A percentile compares a stretch with the other conserved stretches of the same genome.
These are phyloP conservation scores for Allantophomopsis cytisporea DNA, from an alignment of 2,329 filamentous ascomycete species.

Conservation along the genomic window DNA sequence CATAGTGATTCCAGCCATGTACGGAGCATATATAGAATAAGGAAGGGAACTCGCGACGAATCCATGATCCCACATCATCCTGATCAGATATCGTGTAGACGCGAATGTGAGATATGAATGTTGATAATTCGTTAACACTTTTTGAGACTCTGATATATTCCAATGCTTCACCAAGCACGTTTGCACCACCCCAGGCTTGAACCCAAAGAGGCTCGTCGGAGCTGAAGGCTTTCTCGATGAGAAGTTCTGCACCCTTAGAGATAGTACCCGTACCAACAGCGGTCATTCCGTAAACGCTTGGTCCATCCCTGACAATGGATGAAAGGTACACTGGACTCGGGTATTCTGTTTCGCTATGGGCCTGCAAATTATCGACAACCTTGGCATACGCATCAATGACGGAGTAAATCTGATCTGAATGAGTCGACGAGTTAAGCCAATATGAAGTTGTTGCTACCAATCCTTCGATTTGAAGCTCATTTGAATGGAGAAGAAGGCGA, in stretches of 20 bases:
- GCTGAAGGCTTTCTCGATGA: slow-evolving; percentile 25
- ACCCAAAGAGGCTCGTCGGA: slow-evolving; percentile 33
- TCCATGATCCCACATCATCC: too few relatives aligned
- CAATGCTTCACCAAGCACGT: slow-evolving; percentile 34
- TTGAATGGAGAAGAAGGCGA: too few relatives aligned
- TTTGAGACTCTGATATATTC: slow-evolving; percentile 19
- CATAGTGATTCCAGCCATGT: slow-evolving; percentile 42
- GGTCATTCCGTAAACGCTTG: slow-evolving; percentile 1
- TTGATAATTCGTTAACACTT: slow-evolving; percentile 21
- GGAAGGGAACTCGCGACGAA: too few relatives aligned
- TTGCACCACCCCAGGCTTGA: slow-evolving; percentile 37
- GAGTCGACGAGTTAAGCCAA: too few relatives aligned
- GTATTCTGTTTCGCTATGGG: slow-evolving; percentile 27
- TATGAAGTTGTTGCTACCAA: too few relatives aligned
- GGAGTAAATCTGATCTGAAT: slow-evolving; percentile 26
- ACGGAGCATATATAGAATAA: too few relatives aligned
- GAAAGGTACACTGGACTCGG: slow-evolving; percentile 22
- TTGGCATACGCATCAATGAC: slow-evolving; percentile 28
- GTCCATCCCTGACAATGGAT: slow-evolving; percentile 17
- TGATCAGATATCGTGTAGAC: too few relatives aligned
- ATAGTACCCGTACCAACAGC: slow-evolving; percentile 10
- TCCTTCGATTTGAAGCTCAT: too few relatives aligned
- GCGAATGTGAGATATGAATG: slow-evolving; percentile 32
- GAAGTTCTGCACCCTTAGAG: slow-evolving; percentile 27
- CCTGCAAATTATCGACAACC: slow-evolving; percentile 31